These are phyloP conservation scores for Fusarium algeriense DNA, from an alignment of 2,329 filamentous ascomycete genomes.

Conservation along the genomic window DNA sequence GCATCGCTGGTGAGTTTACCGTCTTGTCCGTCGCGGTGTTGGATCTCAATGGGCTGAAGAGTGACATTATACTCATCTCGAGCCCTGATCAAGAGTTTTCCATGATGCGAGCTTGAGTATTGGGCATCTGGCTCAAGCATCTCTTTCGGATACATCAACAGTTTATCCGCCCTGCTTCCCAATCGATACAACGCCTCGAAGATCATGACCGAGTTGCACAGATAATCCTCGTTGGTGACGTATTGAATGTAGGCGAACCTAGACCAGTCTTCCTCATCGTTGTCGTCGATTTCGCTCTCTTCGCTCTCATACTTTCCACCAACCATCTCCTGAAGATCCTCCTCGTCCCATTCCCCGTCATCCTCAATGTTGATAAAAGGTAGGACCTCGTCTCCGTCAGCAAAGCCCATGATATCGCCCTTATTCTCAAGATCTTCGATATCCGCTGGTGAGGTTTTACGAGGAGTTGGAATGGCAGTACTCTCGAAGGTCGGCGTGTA, in stretches of 20 bases:
- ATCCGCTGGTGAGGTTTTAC: neutral
- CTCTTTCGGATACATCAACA: constrained; percentile 60
- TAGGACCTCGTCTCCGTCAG: neutral
- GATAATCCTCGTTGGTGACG: constrained; percentile 60
- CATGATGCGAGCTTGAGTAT: neutral
- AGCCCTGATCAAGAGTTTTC: constrained; percentile 55
- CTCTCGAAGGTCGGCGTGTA: neutral
- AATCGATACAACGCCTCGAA: constrained; percentile 59
- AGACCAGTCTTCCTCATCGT: constrained; percentile 25
- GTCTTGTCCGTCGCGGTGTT: constrained; percentile 53
- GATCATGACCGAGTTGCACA: constrained; percentile 65
- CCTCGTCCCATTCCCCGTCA: neutral
- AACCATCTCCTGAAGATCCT: neutral
- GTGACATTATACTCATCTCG: constrained; percentile 60
- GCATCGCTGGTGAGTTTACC: constrained; percentile 40
- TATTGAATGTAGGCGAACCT: constrained; percentile 63
- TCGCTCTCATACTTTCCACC: neutral
- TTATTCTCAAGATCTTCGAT: constrained; percentile 14
- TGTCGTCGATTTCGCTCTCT: too few relatives aligned
- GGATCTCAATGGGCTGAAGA: constrained; percentile 57
- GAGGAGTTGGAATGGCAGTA: neutral
- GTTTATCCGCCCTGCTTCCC: constrained; percentile 57
- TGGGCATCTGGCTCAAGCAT: constrained; percentile 50
- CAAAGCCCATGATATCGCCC: constrained; percentile 5
- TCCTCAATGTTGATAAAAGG: neutral